phyloP scores from a whole-genome alignment of 1,284 basidiomycete species.

The Cryptococcus amylolentus region DNA sequence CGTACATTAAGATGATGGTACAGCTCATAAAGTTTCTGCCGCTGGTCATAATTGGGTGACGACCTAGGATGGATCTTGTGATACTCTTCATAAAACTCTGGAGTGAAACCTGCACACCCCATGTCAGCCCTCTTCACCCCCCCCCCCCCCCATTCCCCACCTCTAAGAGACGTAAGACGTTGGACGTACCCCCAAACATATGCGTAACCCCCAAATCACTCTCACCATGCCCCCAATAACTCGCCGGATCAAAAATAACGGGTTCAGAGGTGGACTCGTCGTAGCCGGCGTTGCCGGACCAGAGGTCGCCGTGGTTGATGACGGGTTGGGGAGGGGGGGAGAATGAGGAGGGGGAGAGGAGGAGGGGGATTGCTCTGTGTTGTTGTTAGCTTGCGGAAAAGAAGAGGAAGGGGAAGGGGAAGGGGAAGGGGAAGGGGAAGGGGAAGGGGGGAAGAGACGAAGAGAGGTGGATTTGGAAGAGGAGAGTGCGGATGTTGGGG shows the following conservation, averaged over 20 bases:
- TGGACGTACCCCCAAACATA: conserved; percentile 69
- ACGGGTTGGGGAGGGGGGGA: conserved; percentile 63
- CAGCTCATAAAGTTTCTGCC: conserved; percentile 71
- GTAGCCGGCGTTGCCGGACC: conserved; percentile 57
- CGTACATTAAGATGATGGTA: conserved; percentile 76
- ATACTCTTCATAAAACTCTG: conserved; percentile 68
- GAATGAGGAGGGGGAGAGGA: conserved; percentile 56
- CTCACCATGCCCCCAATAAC: conserved; percentile 81
- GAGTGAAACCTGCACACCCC: conserved; percentile 57
- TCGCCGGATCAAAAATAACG: conserved; percentile 76
- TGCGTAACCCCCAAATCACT: conserved; percentile 77
- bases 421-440: conserved; percentile 1
- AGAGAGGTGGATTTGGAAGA: conserved; percentile 12
- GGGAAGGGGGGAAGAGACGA: conserved; percentile 8
- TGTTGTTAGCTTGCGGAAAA: conserved; percentile 50
- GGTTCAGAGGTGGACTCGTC: conserved; percentile 59
- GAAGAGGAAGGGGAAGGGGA: conserved; percentile 62
- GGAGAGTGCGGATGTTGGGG: conserved; percentile 8
- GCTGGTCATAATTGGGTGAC: conserved; percentile 68
- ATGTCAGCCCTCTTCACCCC: background rate
- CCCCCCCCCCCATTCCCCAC: too few species aligned
- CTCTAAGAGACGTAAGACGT: too few species aligned
- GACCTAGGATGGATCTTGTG: conserved; percentile 65
- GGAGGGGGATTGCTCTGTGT: conserved; percentile 68
- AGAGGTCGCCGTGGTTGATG: conserved; percentile 79